A percentile compares a stretch with the other conserved stretches of the same genome.
phyloP scores from a whole-genome alignment of 768 basidiomycete species.

The Pleurotus tuoliensis region DNA sequence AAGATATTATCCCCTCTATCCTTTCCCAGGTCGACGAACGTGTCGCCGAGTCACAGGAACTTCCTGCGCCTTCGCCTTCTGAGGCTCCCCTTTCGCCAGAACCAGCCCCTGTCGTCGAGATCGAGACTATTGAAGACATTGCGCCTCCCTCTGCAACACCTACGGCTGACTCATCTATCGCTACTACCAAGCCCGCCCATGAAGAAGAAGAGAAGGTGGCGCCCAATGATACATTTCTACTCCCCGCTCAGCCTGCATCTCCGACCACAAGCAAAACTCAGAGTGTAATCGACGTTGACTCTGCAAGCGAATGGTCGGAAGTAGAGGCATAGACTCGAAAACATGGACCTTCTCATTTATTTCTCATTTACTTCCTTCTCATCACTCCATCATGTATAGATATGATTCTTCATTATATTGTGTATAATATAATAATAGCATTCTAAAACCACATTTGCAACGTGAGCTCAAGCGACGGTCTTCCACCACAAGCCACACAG shows the following conservation, averaged over 20 bases:
- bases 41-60: not conserved
- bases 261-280: conserved; percentile 3
- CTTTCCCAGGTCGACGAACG: not conserved
- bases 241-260: conserved; percentile 14
- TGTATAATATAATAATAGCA: not conserved
- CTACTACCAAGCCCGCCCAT: conserved; percentile 16
- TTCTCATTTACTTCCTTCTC: not conserved
- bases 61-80: not conserved
- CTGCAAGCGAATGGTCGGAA: conserved; percentile 37
- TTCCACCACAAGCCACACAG: too few species aligned
- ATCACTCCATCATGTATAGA: not conserved
- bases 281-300: conserved; percentile 16
- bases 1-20: not conserved
- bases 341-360: not conserved
- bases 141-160: not conserved
- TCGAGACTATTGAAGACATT: not conserved
- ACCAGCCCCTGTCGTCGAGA: too few species aligned
- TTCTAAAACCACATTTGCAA: too few species aligned
- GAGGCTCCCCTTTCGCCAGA: not conserved
- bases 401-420: not conserved
- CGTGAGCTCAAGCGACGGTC: too few species aligned
- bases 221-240: conserved; percentile 22
- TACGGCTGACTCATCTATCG: conserved; percentile 13
- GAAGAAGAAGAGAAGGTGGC: conserved; percentile 8
- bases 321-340: conserved; percentile 27